A percentile compares a stretch with the other conserved stretches of the same genome.
These are phyloP conservation scores for Fraxinus anomala DNA, from an alignment of 257 asterid species.

Conservation along the genomic window DNA sequence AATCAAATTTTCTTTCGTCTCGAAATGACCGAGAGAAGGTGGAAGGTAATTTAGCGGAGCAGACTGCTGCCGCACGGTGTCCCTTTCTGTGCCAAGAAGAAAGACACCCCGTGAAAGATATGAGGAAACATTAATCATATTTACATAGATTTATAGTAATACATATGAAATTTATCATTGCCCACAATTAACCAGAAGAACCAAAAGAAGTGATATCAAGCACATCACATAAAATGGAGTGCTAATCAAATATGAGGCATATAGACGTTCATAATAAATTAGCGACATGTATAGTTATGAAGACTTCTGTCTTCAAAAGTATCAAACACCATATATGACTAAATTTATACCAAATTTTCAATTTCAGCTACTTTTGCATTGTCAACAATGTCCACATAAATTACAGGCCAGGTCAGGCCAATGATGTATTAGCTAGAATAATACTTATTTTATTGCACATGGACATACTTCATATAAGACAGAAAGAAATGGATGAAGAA, in stretches of 20 bases:
- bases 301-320: constrained; percentile 24
- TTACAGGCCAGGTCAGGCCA: constrained; percentile 10
- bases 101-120: not conserved
- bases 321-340: constrained; percentile 22
- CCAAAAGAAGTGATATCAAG: constrained; percentile 12
- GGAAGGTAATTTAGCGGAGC: no score
- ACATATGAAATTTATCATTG: constrained; percentile 5
- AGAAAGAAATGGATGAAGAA: constrained; percentile 5
- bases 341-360: constrained; percentile 8
- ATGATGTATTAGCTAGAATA: constrained; percentile 15
- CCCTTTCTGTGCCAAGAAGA: no score
- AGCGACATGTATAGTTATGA: constrained; percentile 11
- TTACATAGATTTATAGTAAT: not conserved
- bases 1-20: no score
- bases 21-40: no score
- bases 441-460: not conserved
- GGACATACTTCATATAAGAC: constrained; percentile 13
- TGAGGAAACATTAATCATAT: not conserved
- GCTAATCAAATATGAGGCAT: constrained; percentile 1
- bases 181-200: constrained; percentile 6
- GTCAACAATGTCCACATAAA: not conserved
- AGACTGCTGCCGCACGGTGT: no score
- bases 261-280: not conserved
- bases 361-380: constrained; percentile 11
- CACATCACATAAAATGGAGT: constrained; percentile 12